These are phyloP conservation scores for Colletotrichum sp. DNA, from an alignment of 2,329 filamentous ascomycete species.

Conservation along the genomic window DNA sequence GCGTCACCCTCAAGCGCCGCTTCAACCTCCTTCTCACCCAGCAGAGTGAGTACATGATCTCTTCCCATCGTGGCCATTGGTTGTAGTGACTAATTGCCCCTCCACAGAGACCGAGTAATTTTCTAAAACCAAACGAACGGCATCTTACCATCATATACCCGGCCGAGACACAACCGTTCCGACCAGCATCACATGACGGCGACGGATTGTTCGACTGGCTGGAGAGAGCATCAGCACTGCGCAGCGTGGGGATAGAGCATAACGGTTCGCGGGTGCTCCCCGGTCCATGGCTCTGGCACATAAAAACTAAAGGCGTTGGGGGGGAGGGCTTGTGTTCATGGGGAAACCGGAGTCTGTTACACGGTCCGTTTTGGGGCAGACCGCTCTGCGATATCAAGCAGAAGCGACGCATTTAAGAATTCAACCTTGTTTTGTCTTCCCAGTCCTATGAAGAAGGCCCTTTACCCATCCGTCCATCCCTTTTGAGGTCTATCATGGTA, in stretches of 20 bases:
- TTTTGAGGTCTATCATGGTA: constrained; percentile 20
- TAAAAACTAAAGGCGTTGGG: constrained; percentile 15
- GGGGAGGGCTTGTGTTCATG: constrained; percentile 13
- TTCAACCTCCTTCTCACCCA: constrained; percentile 89
- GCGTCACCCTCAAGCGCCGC: constrained; percentile 92
- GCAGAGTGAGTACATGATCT: constrained; percentile 53
- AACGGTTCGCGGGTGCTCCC: not conserved
- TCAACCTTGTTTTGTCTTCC: constrained; percentile 7
- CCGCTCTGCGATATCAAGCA: not conserved
- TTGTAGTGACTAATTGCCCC: not conserved
- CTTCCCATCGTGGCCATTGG: not conserved
- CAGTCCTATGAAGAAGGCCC: not conserved
- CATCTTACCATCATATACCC: not conserved
- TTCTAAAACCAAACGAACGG: not conserved
- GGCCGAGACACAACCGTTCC: not conserved
- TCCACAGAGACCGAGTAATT: not conserved
- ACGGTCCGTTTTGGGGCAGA: constrained; percentile 5
- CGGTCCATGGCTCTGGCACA: not conserved
- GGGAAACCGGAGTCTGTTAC: constrained; percentile 12
- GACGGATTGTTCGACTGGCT: not conserved
- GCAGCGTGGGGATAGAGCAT: not conserved
- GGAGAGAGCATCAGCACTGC: not conserved
- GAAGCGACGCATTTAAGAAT: constrained; percentile 5
- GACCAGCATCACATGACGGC: not conserved
- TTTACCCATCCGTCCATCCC: not conserved